These are phyloP conservation scores for Alternaria tenuissima DNA, from an alignment of 2,329 filamentous ascomycete species.

Conservation along the genomic window DNA sequence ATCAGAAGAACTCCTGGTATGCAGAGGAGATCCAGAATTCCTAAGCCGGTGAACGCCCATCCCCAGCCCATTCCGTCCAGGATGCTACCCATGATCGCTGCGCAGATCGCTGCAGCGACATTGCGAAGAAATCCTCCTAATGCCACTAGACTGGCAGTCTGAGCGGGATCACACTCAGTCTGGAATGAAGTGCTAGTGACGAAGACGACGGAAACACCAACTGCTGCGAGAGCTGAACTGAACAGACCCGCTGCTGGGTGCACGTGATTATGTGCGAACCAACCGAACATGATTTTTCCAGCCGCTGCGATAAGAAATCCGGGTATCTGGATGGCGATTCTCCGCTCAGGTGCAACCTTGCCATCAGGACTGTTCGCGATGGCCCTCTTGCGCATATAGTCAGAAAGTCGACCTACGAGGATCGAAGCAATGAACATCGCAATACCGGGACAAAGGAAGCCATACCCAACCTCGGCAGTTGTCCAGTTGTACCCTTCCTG, in stretches of 20 bases:
- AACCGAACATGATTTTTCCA: slow-evolving; percentile 54
- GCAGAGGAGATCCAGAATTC: slow-evolving; percentile 42
- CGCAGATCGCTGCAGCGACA: slow-evolving; percentile 51
- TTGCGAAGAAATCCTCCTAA: slow-evolving; percentile 54
- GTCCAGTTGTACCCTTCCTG: slow-evolving; percentile 48
- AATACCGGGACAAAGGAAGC: slow-evolving; percentile 49
- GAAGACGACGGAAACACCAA: slow-evolving; percentile 52
- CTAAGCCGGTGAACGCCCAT: slow-evolving; percentile 54
- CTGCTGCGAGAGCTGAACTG: slow-evolving; percentile 10
- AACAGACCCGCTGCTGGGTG: slow-evolving; percentile 14
- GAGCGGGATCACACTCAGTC: slow-evolving; percentile 52
- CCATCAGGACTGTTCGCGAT: slow-evolving; percentile 32
- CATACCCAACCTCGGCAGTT: slow-evolving; percentile 46
- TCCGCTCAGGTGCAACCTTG: slow-evolving; percentile 49
- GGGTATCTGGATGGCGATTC: slow-evolving; percentile 52
- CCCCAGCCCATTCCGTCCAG: slow-evolving; percentile 49
- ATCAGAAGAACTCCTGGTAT: slow-evolving; percentile 36
- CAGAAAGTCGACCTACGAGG: slow-evolving; percentile 51
- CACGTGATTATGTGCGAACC: slow-evolving; percentile 45
- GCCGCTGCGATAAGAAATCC: slow-evolving; percentile 51
- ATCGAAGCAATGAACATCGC: slow-evolving; percentile 49
- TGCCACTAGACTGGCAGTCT: slow-evolving; percentile 54
- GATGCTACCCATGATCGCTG: slow-evolving; percentile 48
- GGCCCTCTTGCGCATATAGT: slow-evolving; percentile 45
- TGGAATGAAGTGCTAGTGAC: slow-evolving; percentile 55